Evolutionary conservation across 129 eudicot genomes (phyloP), one percentile per base, ranked within the genome.

Genomic region (Lonicera japonica): DNA sequence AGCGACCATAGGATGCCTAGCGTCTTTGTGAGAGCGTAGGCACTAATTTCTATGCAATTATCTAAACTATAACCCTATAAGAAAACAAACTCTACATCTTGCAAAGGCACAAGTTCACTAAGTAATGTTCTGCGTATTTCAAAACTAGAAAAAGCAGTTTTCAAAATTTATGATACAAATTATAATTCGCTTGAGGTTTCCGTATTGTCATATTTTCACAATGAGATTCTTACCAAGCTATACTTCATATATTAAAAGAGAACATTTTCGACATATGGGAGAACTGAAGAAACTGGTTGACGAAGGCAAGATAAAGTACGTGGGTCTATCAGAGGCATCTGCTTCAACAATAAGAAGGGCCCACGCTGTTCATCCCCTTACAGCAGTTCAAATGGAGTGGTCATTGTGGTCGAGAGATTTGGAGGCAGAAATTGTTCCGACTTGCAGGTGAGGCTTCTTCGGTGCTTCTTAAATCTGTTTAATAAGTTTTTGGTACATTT

Each of bases 321-420:
- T 69, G 5, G 73, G 73, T 48, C 40, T 69, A 18, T 69, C 73
- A 24, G 73, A 69, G 36, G 73, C 73, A 10, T 69, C 66, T 12
- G 59, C 73, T 60, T 69, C 73, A 60, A 69, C 73, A 22, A 69
- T 69, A 47, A 58, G 73, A 20, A 69, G 73, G 41, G 73, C 73
- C 0, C 73, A 69, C 47, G 73, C 73, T 16, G 73, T 69, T 14
- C 73, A 69, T 55, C 73, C 73, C 12, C 24, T 69, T 23, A 45
- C 73, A 8, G 73, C 73, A 13, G 59, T 69, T 1, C 66, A 69
- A 36, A 2, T 60, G 20, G 73, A 52, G 15, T 52, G 56, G 56
- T 52, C 56, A 15, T 52, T 52, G n/a, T 52, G 56, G 56, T 13
- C 56, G 3, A 15, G 56, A 52, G 56, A 52, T 52, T 5, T 17